Base-by-base conservation (phyloP, 139 green algal species). In the Micractinium conductrix region DNA sequence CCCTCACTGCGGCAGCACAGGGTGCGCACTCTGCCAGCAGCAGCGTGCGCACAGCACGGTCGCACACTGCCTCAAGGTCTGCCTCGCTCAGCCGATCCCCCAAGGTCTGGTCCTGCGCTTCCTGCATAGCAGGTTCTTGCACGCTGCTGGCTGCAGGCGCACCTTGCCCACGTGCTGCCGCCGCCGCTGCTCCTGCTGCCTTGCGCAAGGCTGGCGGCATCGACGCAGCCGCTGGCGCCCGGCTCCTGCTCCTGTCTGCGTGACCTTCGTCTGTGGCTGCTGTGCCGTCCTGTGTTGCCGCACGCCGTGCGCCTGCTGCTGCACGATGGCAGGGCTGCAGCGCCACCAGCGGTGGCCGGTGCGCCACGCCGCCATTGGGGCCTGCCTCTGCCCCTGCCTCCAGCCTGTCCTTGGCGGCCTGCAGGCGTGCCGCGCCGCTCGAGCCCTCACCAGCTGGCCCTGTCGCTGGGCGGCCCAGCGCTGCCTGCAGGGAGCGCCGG, bases 51-150 rank as follows among this genome's bases (percentile, higher is more conserved):
- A 28, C 38, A 19, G 72, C 30, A 7, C 38, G 30, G 24, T 82
- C 58, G 55, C 76, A 82, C 37, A 73, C 28, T 5, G 76, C 76
- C 26, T 73, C 62, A 4, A 82, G 9, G 21, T 82, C 58, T 28
- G 10, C 42, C 4, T 58, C 76, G 19, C 24, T 82, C 3, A 72
- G 26, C 38, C 60, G 17, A 0, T 35, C 43, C 48, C 16, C 12
- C 35, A 7, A 12, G 26, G 43, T 4, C 45, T 44, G 73, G 14
- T 35, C 37, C 38, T 74, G 44, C 43, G 22, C 22, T 19, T 38
- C 26, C 43, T 78, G 71, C 71, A 12, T 26, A 30, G 26, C 26
- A 21, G 17, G 63, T 17, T 44, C 16, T 35, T 72, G 35, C 12
- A n/a, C 33, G 35, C 65, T 33, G 68, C 68, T 45, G 37, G 53